Percentiles rank a stretch among this genome's conserved stretches.
phyloP scores from a whole-genome alignment of 2,329 filamentous ascomycete genomes.

The Penicillium capsulatum region DNA sequence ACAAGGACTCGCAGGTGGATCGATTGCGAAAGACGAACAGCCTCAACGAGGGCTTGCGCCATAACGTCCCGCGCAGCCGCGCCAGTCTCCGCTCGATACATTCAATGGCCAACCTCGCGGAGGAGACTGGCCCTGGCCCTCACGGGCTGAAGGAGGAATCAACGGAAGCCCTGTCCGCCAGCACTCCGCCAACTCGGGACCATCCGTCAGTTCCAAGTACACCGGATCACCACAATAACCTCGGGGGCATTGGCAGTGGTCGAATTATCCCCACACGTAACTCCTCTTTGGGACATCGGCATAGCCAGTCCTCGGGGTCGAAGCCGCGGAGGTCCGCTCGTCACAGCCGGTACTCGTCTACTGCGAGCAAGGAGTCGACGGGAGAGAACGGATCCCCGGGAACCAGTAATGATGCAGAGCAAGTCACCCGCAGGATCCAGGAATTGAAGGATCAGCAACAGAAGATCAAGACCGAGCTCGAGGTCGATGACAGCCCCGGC shows the following conservation, averaged over 20 bases:
- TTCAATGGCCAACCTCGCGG: constrained; percentile 43
- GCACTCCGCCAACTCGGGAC: constrained; percentile 29
- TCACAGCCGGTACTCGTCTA: constrained; percentile 39
- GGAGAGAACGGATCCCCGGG: constrained; percentile 39
- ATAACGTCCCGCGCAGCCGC: constrained; percentile 35
- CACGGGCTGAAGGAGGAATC: constrained; percentile 7
- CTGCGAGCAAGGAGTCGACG: constrained; percentile 39
- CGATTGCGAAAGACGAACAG: constrained; percentile 33
- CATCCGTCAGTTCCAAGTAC: constrained; percentile 33
- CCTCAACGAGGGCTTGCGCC: constrained; percentile 32
- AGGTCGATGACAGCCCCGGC: constrained; percentile 35
- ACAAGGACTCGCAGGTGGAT: constrained; percentile 35
- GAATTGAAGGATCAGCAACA: constrained; percentile 56
- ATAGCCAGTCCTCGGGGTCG: constrained; percentile 48
- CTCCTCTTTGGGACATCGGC: constrained; percentile 58
- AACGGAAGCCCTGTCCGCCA: constrained; percentile 15
- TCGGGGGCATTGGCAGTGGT: constrained; percentile 43
- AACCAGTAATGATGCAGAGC: constrained; percentile 46
- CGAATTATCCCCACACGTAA: constrained; percentile 62
- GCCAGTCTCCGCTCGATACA: constrained; percentile 39
- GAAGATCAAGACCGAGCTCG: constrained; percentile 49
- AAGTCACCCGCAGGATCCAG: constrained; percentile 55
- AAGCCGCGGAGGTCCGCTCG: constrained; percentile 52
- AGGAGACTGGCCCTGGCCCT: constrained; percentile 30
- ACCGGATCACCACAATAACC: constrained; percentile 27